phyloP scores from a whole-genome alignment of 345 rosid genomes.

The Citrus reticulata region DNA sequence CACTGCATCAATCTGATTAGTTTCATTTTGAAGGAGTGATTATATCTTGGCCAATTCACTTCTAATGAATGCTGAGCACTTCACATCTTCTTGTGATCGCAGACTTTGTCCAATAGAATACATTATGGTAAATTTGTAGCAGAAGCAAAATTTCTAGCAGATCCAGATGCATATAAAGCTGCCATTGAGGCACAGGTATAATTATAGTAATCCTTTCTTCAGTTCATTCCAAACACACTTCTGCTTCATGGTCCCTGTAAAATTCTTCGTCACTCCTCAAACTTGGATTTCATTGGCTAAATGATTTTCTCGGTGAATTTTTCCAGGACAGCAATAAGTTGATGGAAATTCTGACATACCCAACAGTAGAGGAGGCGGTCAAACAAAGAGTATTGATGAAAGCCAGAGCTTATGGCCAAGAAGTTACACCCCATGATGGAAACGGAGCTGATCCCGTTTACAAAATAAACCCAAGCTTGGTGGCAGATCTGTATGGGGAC shows the following conservation, averaged over 20 bases:
- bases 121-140: constrained; percentile 96
- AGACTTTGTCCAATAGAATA: constrained; percentile 90
- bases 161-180: constrained; percentile 55
- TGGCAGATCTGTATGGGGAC: constrained; percentile 54
- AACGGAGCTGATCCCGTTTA: constrained; percentile 32
- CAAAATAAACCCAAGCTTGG: constrained; percentile 66
- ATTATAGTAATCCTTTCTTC: constrained; percentile 12
- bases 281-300: neutral
- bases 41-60: neutral
- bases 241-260: neutral
- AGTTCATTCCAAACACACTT: neutral
- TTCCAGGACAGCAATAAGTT: constrained; percentile 46
- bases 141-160: constrained; percentile 76
- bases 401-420: constrained; percentile 57
- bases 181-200: constrained; percentile 72
- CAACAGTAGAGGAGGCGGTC: constrained; percentile 51
- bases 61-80: neutral
- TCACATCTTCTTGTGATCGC: constrained; percentile 13
- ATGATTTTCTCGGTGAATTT: constrained; percentile 3
- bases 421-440: constrained; percentile 25
- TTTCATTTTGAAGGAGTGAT: neutral
- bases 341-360: constrained; percentile 58
- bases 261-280: neutral
- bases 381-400: constrained; percentile 68
- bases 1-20: neutral